These are phyloP conservation scores for Aphanomyces astaci DNA, from an alignment of 352 stramenopile genomes.

Conservation along the genomic window DNA sequence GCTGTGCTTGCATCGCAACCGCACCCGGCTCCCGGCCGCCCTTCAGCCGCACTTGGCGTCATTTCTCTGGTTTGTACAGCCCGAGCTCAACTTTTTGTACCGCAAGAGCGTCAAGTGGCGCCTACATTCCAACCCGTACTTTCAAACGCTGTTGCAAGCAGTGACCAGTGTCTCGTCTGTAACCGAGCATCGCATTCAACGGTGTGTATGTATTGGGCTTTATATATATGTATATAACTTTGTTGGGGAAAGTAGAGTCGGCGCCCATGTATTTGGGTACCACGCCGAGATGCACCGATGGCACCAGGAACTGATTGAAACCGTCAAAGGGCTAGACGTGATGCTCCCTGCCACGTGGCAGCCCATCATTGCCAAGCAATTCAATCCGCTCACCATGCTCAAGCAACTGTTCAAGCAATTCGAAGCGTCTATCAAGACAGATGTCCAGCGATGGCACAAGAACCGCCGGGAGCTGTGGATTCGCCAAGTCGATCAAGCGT, in stretches of 20 bases:
- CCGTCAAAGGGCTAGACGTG: neutral
- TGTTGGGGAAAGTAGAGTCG: neutral
- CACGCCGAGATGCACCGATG: slow-evolving; percentile 14
- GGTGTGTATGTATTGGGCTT: neutral
- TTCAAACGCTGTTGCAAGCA: slow-evolving; percentile 11
- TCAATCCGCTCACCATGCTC: slow-evolving; percentile 6
- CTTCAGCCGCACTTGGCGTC: neutral
- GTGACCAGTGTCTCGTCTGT: neutral
- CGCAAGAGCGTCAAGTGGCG: neutral
- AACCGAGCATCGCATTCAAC: neutral
- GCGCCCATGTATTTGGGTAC: slow-evolving; percentile 8
- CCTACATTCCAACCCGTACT: slow-evolving; percentile 14
- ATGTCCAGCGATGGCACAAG: slow-evolving; percentile 18
- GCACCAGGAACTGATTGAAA: slow-evolving; percentile 6
- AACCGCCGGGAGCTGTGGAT: slow-evolving; percentile 15
- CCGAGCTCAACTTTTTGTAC: slow-evolving; percentile 11
- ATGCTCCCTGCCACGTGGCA: neutral
- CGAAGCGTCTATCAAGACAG: slow-evolving; percentile 16
- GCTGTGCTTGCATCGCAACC: neutral
- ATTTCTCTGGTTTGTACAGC: slow-evolving; percentile 3
- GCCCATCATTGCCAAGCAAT: neutral
- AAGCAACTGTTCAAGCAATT: slow-evolving; percentile 18
- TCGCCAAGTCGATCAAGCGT: slow-evolving; percentile 18
- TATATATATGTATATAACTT: neutral
- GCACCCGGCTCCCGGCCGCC: neutral